A percentile compares a stretch with the other conserved stretches of the same genome.
Conservation (phyloP, 345 rosid genomes). For the Erysimum cheiranthoides region DNA sequence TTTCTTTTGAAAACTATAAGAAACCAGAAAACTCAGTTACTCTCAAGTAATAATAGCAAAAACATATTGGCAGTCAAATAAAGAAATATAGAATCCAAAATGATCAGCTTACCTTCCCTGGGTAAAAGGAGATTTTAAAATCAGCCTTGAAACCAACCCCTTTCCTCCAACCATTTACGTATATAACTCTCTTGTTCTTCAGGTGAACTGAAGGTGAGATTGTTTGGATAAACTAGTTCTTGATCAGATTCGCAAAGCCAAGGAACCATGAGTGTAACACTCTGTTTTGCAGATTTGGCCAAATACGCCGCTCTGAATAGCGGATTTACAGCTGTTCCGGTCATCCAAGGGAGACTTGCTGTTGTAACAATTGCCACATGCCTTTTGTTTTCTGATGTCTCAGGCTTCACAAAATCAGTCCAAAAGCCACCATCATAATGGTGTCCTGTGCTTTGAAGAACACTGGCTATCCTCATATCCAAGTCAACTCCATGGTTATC, state of each 20-base stretch:
- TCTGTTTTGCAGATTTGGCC: constrained; percentile 79
- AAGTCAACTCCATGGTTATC: constrained; percentile 71
- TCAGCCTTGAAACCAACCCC: constrained; percentile 85
- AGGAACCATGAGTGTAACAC: constrained; percentile 93
- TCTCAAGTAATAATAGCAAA: background rate
- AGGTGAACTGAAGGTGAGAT: constrained; percentile 85
- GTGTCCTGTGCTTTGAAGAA: constrained; percentile 95
- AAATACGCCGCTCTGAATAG: constrained; percentile 93
- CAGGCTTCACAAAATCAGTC: constrained; percentile 69
- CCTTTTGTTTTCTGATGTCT: constrained; percentile 63
- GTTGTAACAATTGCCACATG: constrained; percentile 96
- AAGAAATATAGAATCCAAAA: constrained; percentile 8
- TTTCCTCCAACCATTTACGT: constrained; percentile 94
- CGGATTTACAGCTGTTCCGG: constrained; percentile 98
- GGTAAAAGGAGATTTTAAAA: constrained; percentile 93
- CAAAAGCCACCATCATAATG: constrained; percentile 89
- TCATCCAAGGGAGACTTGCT: constrained; percentile 99
- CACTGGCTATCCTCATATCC: constrained; percentile 88
- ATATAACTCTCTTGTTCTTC: constrained; percentile 96
- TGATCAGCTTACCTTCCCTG: constrained; percentile 79
- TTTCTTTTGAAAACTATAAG: constrained; percentile 80
- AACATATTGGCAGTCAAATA: background rate
- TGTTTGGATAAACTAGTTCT: constrained; percentile 89
- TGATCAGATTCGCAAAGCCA: constrained; percentile 98
- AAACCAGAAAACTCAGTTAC: constrained; percentile 31